A percentile compares a stretch with the other conserved stretches of the same genome.
Conservation (phyloP, 2,329 filamentous ascomycete species). For the Elsinoe arachidis region DNA sequence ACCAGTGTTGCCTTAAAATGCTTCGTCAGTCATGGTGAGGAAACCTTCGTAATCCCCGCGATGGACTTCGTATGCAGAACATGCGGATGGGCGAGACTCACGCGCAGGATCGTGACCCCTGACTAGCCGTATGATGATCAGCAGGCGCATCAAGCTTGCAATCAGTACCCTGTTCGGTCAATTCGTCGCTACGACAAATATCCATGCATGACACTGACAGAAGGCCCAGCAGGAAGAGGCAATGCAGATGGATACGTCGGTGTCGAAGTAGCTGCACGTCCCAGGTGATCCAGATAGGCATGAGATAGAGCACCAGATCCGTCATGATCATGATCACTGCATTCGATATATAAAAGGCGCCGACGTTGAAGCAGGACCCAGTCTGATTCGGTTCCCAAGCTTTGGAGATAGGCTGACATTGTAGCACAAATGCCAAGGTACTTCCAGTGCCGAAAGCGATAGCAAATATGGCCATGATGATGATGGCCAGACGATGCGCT, state of each 20-base stretch:
- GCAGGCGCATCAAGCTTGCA: neutral
- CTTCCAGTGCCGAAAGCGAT: constrained; percentile 28
- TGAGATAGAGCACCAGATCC: constrained; percentile 31
- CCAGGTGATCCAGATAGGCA: constrained; percentile 32
- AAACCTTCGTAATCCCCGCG: too few species aligned
- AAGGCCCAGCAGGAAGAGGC: constrained; percentile 27
- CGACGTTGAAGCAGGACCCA: constrained; percentile 29
- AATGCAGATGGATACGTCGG: constrained; percentile 28
- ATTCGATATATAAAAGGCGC: constrained; percentile 27
- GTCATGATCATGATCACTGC: constrained; percentile 30
- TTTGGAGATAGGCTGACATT: constrained; percentile 29
- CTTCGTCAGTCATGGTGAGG: too few species aligned
- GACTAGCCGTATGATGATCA: neutral
- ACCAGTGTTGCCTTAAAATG: neutral
- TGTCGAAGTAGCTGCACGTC: constrained; percentile 25
- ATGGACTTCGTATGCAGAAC: too few species aligned
- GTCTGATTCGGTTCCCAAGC: constrained; percentile 23
- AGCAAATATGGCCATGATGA: constrained; percentile 27
- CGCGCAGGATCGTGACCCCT: neutral
- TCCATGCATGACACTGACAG: constrained; percentile 19
- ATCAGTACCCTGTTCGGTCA: neutral
- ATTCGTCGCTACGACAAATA: neutral
- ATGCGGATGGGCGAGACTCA: neutral
- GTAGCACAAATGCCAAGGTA: constrained; percentile 29
- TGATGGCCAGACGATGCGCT: constrained; percentile 22